Conservation (phyloP, 768 basidiomycete genomes). For the Mycena venus region DNA sequence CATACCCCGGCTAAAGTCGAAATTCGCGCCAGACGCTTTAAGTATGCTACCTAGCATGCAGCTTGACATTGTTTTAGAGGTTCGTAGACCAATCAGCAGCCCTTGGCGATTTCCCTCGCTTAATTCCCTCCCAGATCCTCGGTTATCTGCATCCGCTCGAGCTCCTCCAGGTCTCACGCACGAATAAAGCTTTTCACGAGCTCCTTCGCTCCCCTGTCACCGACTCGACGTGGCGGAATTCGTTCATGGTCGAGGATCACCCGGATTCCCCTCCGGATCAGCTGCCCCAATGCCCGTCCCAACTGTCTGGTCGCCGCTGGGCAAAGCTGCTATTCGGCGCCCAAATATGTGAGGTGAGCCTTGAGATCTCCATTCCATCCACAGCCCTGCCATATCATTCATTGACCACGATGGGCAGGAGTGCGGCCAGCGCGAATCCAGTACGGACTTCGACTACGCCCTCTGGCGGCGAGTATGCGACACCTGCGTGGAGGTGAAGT, state of each 20-base stretch:
- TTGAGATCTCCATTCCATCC: background rate
- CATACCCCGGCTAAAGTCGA: background rate
- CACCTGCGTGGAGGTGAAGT: background rate
- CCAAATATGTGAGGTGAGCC: constrained; percentile 13
- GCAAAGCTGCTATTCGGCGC: constrained; percentile 17
- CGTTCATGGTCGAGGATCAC: constrained; percentile 4
- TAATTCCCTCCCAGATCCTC: background rate
- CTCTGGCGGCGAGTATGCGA: background rate
- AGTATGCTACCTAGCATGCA: constrained; percentile 9
- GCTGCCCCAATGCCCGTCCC: background rate
- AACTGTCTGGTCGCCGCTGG: constrained; percentile 12
- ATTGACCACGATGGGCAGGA: background rate
- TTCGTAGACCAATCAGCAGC: background rate
- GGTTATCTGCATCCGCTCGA: constrained; percentile 19
- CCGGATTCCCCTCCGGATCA: background rate
- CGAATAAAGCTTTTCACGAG: background rate
- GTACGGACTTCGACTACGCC: background rate
- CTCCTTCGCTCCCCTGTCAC: constrained; percentile 7
- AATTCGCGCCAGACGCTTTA: background rate
- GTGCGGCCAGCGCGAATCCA: background rate
- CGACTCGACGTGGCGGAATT: constrained; percentile 10
- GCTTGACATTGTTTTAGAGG: constrained; percentile 12
- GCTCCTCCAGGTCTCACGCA: constrained; percentile 5
- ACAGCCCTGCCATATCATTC: background rate
- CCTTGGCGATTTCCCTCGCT: too few species aligned